These are phyloP conservation scores for Teratosphaeria pseudoeucalypti DNA, from an alignment of 2,329 filamentous ascomycete species.

Conservation along the genomic window DNA sequence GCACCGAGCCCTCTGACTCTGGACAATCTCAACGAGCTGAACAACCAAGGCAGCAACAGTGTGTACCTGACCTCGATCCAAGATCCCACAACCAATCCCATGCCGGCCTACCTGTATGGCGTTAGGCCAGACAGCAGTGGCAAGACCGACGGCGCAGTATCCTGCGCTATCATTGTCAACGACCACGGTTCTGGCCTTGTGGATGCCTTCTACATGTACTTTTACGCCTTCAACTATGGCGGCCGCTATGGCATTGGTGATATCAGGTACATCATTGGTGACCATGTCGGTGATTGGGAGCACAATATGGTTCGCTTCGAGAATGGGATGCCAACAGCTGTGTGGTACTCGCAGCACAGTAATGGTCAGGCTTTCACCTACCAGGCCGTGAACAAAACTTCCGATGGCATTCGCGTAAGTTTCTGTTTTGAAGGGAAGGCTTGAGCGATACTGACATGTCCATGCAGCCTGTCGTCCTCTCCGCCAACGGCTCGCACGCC, in stretches of 20 bases:
- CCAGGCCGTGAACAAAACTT: conserved; percentile 40
- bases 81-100: conserved; percentile 18
- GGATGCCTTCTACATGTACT: conserved; percentile 56
- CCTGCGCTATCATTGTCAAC: conserved; percentile 46
- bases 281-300: conserved; percentile 54
- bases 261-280: conserved; percentile 25
- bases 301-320: conserved; percentile 58
- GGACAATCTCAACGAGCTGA: conserved; percentile 34
- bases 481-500: conserved; percentile 52
- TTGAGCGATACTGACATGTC: not conserved
- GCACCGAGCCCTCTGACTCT: conserved; percentile 30
- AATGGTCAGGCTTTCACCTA: conserved; percentile 55
- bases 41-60: conserved; percentile 22
- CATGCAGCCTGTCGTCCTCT: conserved; percentile 43
- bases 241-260: conserved; percentile 22
- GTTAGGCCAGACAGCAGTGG: conserved; percentile 42
- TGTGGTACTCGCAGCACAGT: conserved; percentile 56
- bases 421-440: not conserved
- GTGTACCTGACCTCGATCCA: conserved; percentile 38
- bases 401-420: conserved; percentile 31
- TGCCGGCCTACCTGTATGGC: conserved; percentile 39
- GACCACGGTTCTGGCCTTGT: conserved; percentile 44
- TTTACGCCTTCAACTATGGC: conserved; percentile 48
- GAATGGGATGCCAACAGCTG: conserved; percentile 41
- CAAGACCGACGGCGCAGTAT: conserved; percentile 40